These are phyloP conservation scores for Coprinellus micaceus DNA, from an alignment of 768 basidiomycete species.

Conservation along the genomic window DNA sequence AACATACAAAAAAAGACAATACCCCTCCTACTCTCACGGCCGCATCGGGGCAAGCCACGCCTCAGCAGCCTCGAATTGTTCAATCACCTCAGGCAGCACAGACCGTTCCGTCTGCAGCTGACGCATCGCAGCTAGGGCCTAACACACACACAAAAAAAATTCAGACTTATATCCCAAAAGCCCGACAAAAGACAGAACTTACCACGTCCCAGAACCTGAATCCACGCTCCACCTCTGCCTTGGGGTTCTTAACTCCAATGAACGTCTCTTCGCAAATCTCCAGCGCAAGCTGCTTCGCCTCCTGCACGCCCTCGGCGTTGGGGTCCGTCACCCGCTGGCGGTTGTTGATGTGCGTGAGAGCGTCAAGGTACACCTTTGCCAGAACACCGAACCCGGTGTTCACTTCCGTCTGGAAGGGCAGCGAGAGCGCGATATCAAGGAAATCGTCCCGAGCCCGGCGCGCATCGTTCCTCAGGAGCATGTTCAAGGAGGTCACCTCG, in stretches of 20 bases:
- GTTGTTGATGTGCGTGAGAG: constrained; percentile 83
- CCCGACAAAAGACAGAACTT: constrained; percentile 7
- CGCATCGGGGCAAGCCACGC: constrained; percentile 91
- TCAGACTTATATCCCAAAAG: constrained; percentile 8
- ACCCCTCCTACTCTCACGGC: constrained; percentile 44
- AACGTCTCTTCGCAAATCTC: constrained; percentile 94
- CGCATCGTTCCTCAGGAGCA: constrained; percentile 88
- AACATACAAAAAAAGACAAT: background rate
- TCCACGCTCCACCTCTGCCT: constrained; percentile 88
- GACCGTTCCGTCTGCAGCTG: constrained; percentile 80
- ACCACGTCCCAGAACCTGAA: constrained; percentile 99
- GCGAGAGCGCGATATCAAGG: constrained; percentile 85
- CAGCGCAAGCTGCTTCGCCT: constrained; percentile 83
- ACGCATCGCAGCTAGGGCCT: constrained; percentile 87
- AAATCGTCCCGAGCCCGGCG: constrained; percentile 84
- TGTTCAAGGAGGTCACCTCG: constrained; percentile 89
- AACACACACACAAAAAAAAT: constrained; percentile 8
- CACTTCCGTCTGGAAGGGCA: constrained; percentile 94
- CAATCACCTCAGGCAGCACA: constrained; percentile 82
- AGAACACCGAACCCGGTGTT: constrained; percentile 98
- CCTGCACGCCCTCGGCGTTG: constrained; percentile 72
- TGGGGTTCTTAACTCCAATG: constrained; percentile 83
- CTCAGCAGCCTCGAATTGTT: constrained; percentile 95
- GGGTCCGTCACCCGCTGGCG: constrained; percentile 73
- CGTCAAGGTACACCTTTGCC: constrained; percentile 94